Percentiles rank a stretch among this genome's conserved stretches.
phyloP scores from a whole-genome alignment of 257 asterid species.

The Petunia axillaris region DNA sequence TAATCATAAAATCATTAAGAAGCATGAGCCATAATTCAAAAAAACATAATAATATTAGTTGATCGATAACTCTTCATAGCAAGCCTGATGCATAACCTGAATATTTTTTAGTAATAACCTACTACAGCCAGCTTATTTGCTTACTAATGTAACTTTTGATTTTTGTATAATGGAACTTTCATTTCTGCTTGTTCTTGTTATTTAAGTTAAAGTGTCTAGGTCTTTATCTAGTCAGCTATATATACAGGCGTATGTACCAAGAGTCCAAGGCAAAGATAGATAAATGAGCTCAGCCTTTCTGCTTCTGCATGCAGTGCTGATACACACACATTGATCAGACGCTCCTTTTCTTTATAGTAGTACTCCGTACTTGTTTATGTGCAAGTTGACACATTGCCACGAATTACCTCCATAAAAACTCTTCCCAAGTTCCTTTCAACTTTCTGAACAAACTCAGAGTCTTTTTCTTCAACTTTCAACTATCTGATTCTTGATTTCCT shows the following conservation, averaged over 20 bases:
- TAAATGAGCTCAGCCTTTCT: constrained; percentile 28
- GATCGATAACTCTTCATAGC: too few relatives aligned
- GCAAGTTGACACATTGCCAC: constrained; percentile 30
- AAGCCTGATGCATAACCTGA: too few relatives aligned
- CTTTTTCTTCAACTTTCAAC: neutral
- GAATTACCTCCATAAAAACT: neutral
- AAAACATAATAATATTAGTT: too few relatives aligned
- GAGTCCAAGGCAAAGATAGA: neutral
- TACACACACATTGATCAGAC: constrained; percentile 17
- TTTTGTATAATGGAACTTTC: neutral
- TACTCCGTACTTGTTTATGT: constrained; percentile 10
- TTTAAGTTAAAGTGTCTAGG: neutral
- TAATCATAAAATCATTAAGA: too few relatives aligned
- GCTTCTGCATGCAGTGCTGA: constrained; percentile 43
- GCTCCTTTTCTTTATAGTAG: neutral
- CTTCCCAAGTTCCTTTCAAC: constrained; percentile 26
- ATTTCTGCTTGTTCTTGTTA: neutral
- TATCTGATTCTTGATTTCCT: neutral
- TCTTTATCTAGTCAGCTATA: neutral
- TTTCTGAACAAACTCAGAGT: constrained; percentile 21
- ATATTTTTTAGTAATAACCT: too few relatives aligned
- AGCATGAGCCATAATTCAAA: too few relatives aligned
- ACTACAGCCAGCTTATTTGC: too few relatives aligned
- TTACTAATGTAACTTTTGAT: too few relatives aligned
- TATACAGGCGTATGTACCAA: constrained; percentile 10